Percentiles rank a stretch among this genome's conserved stretches.
These are phyloP conservation scores for Boletus subcaerulescens DNA, from an alignment of 768 basidiomycete genomes.

Conservation along the genomic window DNA sequence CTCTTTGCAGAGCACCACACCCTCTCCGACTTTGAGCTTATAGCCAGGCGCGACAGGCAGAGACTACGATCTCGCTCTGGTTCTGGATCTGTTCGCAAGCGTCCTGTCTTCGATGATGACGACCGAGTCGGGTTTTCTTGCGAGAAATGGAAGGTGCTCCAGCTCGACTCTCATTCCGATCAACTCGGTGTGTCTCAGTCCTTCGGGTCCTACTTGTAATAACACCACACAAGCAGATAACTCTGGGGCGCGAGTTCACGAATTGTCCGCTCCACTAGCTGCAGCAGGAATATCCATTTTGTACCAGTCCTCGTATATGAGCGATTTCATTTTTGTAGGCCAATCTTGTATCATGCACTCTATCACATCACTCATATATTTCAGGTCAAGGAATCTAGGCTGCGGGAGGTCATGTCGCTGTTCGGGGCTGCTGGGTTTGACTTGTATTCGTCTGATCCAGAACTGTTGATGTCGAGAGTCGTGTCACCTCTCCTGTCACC, in stretches of 20 bases:
- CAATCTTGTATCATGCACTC: background rate
- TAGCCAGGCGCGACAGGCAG: slow-evolving; percentile 56
- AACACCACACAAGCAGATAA: slow-evolving; percentile 42
- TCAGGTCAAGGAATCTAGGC: slow-evolving; percentile 65
- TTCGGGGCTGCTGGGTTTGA: slow-evolving; percentile 63
- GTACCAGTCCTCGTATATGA: slow-evolving; percentile 80
- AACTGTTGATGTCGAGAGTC: slow-evolving; percentile 31
- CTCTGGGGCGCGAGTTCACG: slow-evolving; percentile 69
- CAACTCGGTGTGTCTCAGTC: slow-evolving; percentile 48
- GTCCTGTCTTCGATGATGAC: slow-evolving; percentile 33
- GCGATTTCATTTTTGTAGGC: slow-evolving; percentile 78
- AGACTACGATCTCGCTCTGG: slow-evolving; percentile 42
- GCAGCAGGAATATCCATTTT: slow-evolving; percentile 77
- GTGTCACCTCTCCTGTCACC: slow-evolving; percentile 33
- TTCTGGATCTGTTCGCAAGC: slow-evolving; percentile 32
- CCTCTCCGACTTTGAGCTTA: slow-evolving; percentile 57
- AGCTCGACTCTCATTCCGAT: slow-evolving; percentile 78
- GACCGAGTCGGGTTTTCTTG: slow-evolving; percentile 62
- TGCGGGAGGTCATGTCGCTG: slow-evolving; percentile 60
- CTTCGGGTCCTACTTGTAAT: background rate
- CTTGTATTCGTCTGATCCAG: slow-evolving; percentile 50
- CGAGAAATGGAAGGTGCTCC: slow-evolving; percentile 75
- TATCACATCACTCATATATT: slow-evolving; percentile 1
- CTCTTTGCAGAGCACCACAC: slow-evolving; percentile 62
- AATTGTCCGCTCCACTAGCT: slow-evolving; percentile 73